Conservation (phyloP, 352 stramenopile species). For the Globisporangium spiculum region DNA sequence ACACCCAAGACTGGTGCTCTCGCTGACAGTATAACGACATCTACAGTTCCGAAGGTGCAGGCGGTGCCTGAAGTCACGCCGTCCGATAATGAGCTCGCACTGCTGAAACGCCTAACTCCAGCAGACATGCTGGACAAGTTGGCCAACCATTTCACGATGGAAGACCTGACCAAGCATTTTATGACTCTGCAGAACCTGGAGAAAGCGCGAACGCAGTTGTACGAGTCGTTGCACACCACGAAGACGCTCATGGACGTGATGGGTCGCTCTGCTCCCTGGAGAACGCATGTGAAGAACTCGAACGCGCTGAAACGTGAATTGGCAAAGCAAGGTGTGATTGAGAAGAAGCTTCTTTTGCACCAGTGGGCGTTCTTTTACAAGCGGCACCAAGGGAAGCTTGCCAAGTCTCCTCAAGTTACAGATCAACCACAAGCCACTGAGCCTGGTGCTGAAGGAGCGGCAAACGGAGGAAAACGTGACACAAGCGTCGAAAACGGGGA, state of each 20-base stretch:
- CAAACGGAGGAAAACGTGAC: background rate
- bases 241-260: conserved; percentile 57
- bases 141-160: conserved; percentile 28
- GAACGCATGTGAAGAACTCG: conserved; percentile 55
- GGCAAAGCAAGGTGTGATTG: conserved; percentile 44
- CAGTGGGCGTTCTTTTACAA: conserved; percentile 64
- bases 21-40: background rate
- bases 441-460: background rate
- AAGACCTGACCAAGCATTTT: conserved; percentile 29
- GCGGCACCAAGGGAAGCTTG: conserved; percentile 31
- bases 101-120: conserved; percentile 43
- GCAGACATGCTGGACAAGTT: conserved; percentile 41
- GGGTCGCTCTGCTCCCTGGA: conserved; percentile 54
- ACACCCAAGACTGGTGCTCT: background rate
- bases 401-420: background rate
- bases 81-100: conserved; percentile 23
- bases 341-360: conserved; percentile 50
- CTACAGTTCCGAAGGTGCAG: background rate
- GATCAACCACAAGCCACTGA: background rate
- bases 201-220: conserved; percentile 32
- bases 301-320: conserved; percentile 64
- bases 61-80: background rate
- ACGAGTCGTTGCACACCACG: conserved; percentile 46
- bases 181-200: conserved; percentile 30
- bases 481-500: conserved; percentile 4